Percentiles rank a stretch among this genome's conserved stretches.
Conservation (phyloP, 805 yeast species). For the Hyphopichia homilentoma region DNA sequence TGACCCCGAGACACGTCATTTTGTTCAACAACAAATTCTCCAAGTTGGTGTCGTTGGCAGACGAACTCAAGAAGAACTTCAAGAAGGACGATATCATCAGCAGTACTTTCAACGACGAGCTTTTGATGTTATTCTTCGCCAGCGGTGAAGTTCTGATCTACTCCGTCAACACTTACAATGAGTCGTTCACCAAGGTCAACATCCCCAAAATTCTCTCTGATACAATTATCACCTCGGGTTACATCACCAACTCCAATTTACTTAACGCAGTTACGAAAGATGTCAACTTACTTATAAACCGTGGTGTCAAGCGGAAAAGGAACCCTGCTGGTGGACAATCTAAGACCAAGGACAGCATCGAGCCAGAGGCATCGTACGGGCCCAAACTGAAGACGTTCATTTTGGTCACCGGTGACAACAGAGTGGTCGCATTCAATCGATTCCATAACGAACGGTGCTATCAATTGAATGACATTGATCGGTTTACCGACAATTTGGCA, state of each 20-base stretch:
- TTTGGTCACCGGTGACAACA: conserved; percentile 73
- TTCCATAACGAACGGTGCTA: conserved; percentile 51
- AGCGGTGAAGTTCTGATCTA: conserved; percentile 68
- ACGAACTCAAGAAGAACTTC: conserved; percentile 18
- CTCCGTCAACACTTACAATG: conserved; percentile 37
- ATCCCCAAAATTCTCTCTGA: conserved; percentile 39
- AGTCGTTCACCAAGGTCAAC: conserved; percentile 28
- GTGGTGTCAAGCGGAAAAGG: conserved; percentile 28
- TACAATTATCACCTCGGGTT: conserved; percentile 66
- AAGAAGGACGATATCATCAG: conserved; percentile 56
- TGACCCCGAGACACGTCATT: conserved; percentile 61
- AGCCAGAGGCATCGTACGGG: conserved; percentile 7
- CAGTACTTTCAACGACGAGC: conserved; percentile 60
- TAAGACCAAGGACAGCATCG: conserved; percentile 4
- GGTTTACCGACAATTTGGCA: conserved; percentile 40
- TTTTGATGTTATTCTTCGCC: conserved; percentile 57
- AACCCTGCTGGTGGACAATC: conserved; percentile 12
- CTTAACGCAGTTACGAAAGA: conserved; percentile 29
- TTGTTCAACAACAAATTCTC: conserved; percentile 60
- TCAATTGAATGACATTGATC: conserved; percentile 48
- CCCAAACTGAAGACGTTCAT: conserved; percentile 47
- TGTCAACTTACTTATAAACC: conserved; percentile 19
- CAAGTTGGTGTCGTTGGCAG: conserved; percentile 45
- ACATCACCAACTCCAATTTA: conserved; percentile 47
- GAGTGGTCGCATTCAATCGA: conserved; percentile 60